Percentiles rank a stretch among this genome's conserved stretches.
Conservation (phyloP, 768 basidiomycete species). For the Russula vinacea region DNA sequence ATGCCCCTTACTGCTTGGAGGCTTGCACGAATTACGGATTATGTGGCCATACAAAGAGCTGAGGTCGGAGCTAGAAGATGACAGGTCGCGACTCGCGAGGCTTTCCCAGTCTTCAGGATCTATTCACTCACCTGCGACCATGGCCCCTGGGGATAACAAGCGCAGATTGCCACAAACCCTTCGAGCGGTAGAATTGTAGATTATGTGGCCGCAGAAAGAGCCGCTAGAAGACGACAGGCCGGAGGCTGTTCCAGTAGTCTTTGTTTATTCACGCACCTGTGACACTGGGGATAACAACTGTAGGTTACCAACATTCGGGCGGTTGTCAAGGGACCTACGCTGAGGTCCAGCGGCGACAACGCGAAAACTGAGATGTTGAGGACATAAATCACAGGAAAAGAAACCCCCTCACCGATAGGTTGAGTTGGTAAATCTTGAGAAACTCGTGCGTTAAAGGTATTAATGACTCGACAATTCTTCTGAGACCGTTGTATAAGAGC, state of each 20-base stretch:
- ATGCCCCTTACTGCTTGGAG: too few relatives aligned
- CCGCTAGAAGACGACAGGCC: too few relatives aligned
- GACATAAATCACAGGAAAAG: background rate
- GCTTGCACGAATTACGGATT: background rate
- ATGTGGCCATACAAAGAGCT: background rate
- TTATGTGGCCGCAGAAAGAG: too few relatives aligned
- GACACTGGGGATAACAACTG: background rate
- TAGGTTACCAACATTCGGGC: background rate
- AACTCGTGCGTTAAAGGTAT: background rate
- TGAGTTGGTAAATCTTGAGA: background rate
- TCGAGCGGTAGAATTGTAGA: too few relatives aligned
- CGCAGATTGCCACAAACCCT: too few relatives aligned
- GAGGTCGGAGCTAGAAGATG: background rate
- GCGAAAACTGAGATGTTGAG: background rate
- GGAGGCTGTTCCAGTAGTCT: background rate
- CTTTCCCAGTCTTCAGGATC: too few relatives aligned
- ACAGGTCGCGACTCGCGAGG: background rate
- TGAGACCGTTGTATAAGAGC: background rate
- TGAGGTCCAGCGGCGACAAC: background rate
- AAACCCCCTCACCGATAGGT: background rate
- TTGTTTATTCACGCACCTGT: background rate
- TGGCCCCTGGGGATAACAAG: background rate
- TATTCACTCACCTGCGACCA: slow-evolving; percentile 8
- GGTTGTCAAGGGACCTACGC: background rate
- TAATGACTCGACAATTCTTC: background rate